These are phyloP conservation scores for Diaporthe capsici DNA, from an alignment of 2,329 filamentous ascomycete species.

Conservation along the genomic window DNA sequence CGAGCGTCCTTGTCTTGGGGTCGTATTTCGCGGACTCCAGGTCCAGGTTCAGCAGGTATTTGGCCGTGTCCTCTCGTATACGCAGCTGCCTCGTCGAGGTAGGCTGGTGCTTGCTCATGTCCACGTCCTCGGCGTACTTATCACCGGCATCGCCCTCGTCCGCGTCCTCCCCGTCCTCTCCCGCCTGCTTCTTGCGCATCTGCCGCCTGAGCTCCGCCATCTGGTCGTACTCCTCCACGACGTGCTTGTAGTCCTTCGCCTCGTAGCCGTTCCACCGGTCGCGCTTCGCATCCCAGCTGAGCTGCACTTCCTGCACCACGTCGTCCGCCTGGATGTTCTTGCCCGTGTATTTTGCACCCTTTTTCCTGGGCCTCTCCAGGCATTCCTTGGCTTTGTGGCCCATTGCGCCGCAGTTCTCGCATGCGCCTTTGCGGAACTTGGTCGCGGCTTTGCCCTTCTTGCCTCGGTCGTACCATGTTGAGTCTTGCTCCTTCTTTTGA, in stretches of 20 bases:
- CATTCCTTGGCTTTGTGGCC: constrained; percentile 97
- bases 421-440: constrained; percentile 97
- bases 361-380: constrained; percentile 87
- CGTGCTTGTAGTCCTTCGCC: constrained; percentile 83
- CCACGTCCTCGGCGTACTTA: constrained; percentile 93
- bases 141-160: constrained; percentile 74
- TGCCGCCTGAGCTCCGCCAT: constrained; percentile 81
- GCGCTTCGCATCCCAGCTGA: constrained; percentile 97
- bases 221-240: constrained; percentile 92
- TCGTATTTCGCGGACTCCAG: constrained; percentile 98
- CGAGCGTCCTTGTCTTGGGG: constrained; percentile 93
- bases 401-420: constrained; percentile 98
- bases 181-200: constrained; percentile 63
- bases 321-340: constrained; percentile 96
- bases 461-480: constrained; percentile 94
- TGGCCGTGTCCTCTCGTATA: constrained; percentile 95
- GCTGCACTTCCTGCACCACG: constrained; percentile 83
- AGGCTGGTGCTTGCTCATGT: constrained; percentile 94
- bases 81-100: constrained; percentile 92
- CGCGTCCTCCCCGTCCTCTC: constrained; percentile 64
- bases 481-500: constrained; percentile 80
- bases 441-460: constrained; percentile 92
- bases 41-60: constrained; percentile 95
- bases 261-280: constrained; percentile 99
- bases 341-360: constrained; percentile 92